Base-by-base conservation (phyloP, 2,329 filamentous ascomycete species). In the Lachnellula cervina region DNA sequence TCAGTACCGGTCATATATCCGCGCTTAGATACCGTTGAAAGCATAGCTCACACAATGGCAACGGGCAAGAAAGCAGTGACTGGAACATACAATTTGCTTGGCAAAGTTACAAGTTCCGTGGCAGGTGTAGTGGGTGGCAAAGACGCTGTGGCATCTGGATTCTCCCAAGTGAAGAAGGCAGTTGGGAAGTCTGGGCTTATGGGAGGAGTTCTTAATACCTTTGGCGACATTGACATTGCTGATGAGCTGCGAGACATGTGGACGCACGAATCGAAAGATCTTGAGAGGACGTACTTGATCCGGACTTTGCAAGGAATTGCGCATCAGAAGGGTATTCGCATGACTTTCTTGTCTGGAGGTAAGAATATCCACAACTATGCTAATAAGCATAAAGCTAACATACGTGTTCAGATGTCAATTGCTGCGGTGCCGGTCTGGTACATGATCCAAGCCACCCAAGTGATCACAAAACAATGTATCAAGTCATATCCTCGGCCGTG, bases 381-480 rank as follows among this genome's bases (percentile, higher is more conserved):
- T 23, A 3, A 47, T 16, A 13, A n/a, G 19, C 2, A 51, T n/a
- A 19, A 32, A 45, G 28, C 61, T 67, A 61, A 66, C 46, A 32
- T 19, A 46, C 16, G 42, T 8, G 4, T 28, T 2, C 44, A 87
- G 86, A 88, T 67, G 93, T 97, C 70, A 94, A 93, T 72, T 88
- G 86, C 66, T 92, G 89, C 62, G 94, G 94, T 62, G 94, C 94
- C 21, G 94, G 94, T 56, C 81, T 99, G 11, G 85, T 99, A 1
- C 94, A 99, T 72, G 94, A 99, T 73, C 94, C 94, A 0, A 82
- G 88, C 19, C 90, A 94, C 70, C 93, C 93, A 0, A 85, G 84
- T 40, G 91, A 97, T 72, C 91, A 97, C 80, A 99, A 97, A 75
- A 97, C 94, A 28, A 99, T 99, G 93, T 99, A 97, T 75, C 94